Conservation (phyloP, 306 rosid species). For the Cucumis cinereus region DNA sequence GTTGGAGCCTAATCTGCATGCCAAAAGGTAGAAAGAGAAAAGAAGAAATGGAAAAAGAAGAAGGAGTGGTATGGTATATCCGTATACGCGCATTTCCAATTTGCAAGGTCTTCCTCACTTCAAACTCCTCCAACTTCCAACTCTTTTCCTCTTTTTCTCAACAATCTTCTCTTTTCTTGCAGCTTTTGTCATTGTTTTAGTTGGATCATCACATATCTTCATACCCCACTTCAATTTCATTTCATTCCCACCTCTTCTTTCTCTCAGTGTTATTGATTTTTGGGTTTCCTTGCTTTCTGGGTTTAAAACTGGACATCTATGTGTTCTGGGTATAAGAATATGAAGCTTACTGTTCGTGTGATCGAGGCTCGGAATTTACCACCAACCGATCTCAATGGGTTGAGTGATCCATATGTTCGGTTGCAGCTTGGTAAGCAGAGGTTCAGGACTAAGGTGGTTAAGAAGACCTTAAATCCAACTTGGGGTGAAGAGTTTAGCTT, state of each 20-base stretch:
- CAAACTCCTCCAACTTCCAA: neutral
- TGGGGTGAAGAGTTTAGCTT: constrained; percentile 80
- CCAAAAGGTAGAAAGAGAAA: neutral
- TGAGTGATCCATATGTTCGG: constrained; percentile 63
- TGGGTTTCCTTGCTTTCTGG: no score
- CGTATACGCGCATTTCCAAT: neutral
- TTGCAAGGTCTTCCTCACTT: neutral
- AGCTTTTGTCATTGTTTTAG: neutral
- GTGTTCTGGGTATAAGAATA: constrained; percentile 9
- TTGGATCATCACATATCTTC: neutral
- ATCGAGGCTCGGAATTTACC: constrained; percentile 66
- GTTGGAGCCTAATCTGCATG: neutral
- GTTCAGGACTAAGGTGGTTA: constrained; percentile 58
- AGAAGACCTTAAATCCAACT: constrained; percentile 55
- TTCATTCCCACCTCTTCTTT: neutral
- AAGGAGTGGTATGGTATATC: neutral
- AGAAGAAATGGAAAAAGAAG: neutral
- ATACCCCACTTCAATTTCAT: neutral
- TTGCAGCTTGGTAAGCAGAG: constrained; percentile 71
- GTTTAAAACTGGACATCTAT: neutral
- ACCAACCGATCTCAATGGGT: constrained; percentile 43
- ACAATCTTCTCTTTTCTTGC: neutral
- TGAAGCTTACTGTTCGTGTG: constrained; percentile 77
- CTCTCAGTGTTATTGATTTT: no score
- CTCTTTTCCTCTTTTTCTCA: neutral